These are phyloP conservation scores for Blastobotrys proliferans DNA, from an alignment of 1,139 yeast genomes.

Conservation along the genomic window DNA sequence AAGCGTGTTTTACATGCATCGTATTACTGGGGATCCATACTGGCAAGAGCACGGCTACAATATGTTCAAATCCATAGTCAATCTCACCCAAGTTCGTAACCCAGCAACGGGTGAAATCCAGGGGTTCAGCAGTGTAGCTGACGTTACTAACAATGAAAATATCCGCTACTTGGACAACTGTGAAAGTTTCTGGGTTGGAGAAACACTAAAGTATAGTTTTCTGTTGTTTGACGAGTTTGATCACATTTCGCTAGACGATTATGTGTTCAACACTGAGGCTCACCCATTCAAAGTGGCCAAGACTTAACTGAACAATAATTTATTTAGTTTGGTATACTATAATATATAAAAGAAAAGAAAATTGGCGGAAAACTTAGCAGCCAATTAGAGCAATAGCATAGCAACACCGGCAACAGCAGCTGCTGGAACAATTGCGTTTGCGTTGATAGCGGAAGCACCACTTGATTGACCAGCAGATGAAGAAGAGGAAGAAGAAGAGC, in stretches of 20 bases:
- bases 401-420: neutral
- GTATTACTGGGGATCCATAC: conserved; percentile 65
- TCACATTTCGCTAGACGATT: conserved; percentile 60
- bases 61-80: conserved; percentile 51
- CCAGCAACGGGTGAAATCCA: conserved; percentile 39
- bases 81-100: conserved; percentile 22
- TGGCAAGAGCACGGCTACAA: conserved; percentile 73
- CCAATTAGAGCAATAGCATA: neutral
- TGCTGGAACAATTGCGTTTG: neutral
- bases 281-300: conserved; percentile 54
- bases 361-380: too few relatives aligned
- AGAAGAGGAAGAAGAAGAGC: neutral
- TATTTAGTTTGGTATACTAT: neutral
- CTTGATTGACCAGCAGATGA: neutral
- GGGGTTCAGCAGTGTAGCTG: conserved; percentile 47
- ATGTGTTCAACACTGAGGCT: conserved; percentile 75
- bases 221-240: conserved; percentile 66
- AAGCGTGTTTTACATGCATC: conserved; percentile 66
- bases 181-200: conserved; percentile 89
- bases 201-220: conserved; percentile 84
- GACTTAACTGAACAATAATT: neutral
- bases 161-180: conserved; percentile 41
- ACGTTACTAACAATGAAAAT: conserved; percentile 41
- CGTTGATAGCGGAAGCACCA: neutral
- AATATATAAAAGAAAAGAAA: neutral